Conservation (phyloP, 108 stramenopile genomes). For the Mediolabrus comicus region DNA sequence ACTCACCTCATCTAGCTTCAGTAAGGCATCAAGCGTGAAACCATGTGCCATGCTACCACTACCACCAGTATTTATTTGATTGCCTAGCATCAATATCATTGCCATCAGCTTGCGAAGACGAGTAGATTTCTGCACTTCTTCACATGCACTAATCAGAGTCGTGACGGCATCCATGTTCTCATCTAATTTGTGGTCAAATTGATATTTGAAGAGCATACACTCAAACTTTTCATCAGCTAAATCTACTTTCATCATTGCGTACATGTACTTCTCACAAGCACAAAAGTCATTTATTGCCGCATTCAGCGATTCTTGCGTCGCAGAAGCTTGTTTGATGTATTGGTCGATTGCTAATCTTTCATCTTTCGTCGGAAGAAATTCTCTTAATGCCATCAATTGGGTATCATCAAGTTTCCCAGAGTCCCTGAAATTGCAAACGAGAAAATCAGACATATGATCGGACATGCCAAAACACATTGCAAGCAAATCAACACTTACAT, state of each 20-base stretch:
- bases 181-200: slow-evolving; percentile 69
- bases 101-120: slow-evolving; percentile 85
- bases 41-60: slow-evolving; percentile 82
- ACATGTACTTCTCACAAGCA: slow-evolving; percentile 84
- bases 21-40: slow-evolving; percentile 91
- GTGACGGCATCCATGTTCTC: slow-evolving; percentile 63
- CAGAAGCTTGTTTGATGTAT: slow-evolving; percentile 63
- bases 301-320: slow-evolving; percentile 40
- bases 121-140: slow-evolving; percentile 71
- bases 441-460: background rate
- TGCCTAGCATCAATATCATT: slow-evolving; percentile 89
- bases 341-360: slow-evolving; percentile 57
- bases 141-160: slow-evolving; percentile 74
- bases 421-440: slow-evolving; percentile 47
- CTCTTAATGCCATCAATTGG: slow-evolving; percentile 74
- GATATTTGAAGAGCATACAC: slow-evolving; percentile 79
- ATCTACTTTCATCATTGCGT: slow-evolving; percentile 68
- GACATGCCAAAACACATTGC: background rate
- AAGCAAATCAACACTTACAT: slow-evolving; percentile 61
- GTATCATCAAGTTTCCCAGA: slow-evolving; percentile 68
- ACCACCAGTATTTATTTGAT: slow-evolving; percentile 91
- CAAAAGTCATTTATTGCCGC: slow-evolving; percentile 63
- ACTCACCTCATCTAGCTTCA: slow-evolving; percentile 90
- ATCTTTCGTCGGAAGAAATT: slow-evolving; percentile 75
- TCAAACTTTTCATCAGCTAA: slow-evolving; percentile 72